Conservation (phyloP, 208 protist genomes). For the Ichthyophonus hoferi region DNA sequence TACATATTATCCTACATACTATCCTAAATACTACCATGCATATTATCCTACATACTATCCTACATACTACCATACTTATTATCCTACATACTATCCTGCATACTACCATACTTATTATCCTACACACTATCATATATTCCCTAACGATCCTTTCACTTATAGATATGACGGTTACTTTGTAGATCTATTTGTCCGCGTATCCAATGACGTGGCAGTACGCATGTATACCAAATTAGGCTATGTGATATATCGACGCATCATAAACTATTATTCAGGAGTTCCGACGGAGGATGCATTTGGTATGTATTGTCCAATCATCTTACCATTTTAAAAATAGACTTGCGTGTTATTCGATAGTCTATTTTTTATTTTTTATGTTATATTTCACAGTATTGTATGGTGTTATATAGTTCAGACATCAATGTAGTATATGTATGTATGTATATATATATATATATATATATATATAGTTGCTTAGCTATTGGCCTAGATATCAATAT, state of each 20-base stretch:
- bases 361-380: not conserved
- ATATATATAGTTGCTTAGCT: not conserved
- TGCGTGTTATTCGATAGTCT: not conserved
- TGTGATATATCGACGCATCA: slow-evolving; percentile 84
- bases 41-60: no score
- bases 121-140: no score
- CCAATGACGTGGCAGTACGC: slow-evolving; percentile 89
- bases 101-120: no score
- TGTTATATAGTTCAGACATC: not conserved
- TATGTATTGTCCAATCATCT: no score
- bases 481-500: not conserved
- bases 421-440: not conserved
- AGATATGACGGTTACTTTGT: slow-evolving; percentile 95
- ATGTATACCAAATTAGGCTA: slow-evolving; percentile 97
- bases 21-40: no score
- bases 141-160: not conserved
- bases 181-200: slow-evolving; percentile 95
- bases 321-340: not conserved
- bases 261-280: slow-evolving; percentile 77
- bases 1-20: no score
- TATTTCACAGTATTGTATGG: not conserved
- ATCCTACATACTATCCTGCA: no score
- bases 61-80: no score
- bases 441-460: not conserved
- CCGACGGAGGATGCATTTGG: slow-evolving; percentile 50